phyloP scores from a whole-genome alignment of 352 stramenopile genomes.

The Heterotrichella gracilis region DNA sequence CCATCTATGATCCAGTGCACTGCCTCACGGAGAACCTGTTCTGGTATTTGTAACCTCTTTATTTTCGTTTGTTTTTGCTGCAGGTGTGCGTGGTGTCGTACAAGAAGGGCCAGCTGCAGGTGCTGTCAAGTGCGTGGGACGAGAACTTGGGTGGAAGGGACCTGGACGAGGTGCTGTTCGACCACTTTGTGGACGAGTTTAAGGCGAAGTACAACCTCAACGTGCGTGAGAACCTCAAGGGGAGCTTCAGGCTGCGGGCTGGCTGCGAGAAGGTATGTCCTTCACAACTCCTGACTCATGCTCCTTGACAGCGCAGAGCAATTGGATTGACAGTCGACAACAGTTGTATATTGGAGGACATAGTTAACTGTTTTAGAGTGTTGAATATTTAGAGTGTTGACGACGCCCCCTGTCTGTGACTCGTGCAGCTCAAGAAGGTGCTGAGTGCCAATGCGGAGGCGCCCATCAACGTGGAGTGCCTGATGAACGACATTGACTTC shows the following conservation, averaged over 20 bases:
- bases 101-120: slow-evolving; percentile 56
- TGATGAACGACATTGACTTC: slow-evolving; percentile 90
- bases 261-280: slow-evolving; percentile 91
- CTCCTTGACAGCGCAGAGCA: background rate
- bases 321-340: slow-evolving; percentile 25
- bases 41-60: background rate
- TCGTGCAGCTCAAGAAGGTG: slow-evolving; percentile 98
- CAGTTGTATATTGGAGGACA: slow-evolving; percentile 46
- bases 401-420: too few species aligned
- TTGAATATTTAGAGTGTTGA: background rate
- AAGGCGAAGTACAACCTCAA: slow-evolving; percentile 70
- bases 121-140: slow-evolving; percentile 66
- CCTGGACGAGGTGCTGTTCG: slow-evolving; percentile 68
- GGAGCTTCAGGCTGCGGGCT: slow-evolving; percentile 71
- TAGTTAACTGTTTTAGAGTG: slow-evolving; percentile 26
- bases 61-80: slow-evolving; percentile 4
- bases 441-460: slow-evolving; percentile 72
- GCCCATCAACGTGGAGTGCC: slow-evolving; percentile 73
- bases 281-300: background rate
- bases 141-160: slow-evolving; percentile 65
- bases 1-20: background rate
- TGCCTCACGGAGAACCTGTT: background rate
- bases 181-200: slow-evolving; percentile 68
- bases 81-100: slow-evolving; percentile 36
- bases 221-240: slow-evolving; percentile 49